Evolutionary conservation across 345 rosid species (phyloP).

Genomic region (Syzygium grande): DNA sequence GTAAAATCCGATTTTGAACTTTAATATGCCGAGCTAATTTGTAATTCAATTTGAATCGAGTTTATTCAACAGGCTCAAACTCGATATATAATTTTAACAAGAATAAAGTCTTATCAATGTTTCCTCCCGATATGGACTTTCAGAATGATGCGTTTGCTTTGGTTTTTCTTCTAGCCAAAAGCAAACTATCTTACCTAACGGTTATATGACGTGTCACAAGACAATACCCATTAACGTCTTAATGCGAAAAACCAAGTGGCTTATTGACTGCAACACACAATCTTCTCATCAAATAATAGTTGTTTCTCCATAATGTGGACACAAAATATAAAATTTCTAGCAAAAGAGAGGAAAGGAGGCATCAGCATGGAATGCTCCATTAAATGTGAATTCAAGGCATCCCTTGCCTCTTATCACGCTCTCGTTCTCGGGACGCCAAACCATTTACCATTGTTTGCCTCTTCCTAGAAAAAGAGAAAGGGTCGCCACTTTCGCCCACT

Average conservation of each 20-base stretch:
- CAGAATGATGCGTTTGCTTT: background rate
- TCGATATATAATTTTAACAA: background rate
- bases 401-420: background rate
- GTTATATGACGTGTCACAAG: accelerated
- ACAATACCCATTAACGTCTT: background rate
- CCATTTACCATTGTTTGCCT: background rate
- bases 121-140: background rate
- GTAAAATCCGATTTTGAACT: too few species aligned
- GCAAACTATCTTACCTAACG: background rate
- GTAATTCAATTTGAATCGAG: too few species aligned
- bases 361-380: background rate
- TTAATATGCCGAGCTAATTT: too few species aligned
- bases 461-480: background rate
- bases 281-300: background rate
- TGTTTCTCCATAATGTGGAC: background rate
- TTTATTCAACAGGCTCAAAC: too few species aligned
- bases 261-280: background rate
- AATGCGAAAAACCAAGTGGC: background rate
- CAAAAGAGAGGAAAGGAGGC: background rate
- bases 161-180: background rate
- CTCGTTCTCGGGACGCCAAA: background rate
- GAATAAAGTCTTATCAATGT: background rate
- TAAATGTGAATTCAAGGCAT: background rate
- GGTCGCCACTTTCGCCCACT: background rate
- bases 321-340: background rate